Conservation (phyloP, 495 filamentous ascomycete species). For the Daldinia grandis region DNA sequence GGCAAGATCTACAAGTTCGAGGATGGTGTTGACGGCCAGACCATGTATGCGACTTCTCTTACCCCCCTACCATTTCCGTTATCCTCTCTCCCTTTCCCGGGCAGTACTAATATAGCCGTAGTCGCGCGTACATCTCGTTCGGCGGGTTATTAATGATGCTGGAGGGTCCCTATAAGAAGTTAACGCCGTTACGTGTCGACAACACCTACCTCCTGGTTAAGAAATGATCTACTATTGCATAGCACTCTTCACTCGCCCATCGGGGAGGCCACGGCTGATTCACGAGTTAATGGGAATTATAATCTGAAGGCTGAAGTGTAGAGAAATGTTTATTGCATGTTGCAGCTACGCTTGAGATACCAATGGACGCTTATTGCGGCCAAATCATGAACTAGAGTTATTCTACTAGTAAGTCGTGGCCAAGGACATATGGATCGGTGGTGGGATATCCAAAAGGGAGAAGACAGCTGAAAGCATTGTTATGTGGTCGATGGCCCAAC, state of each 20-base stretch:
- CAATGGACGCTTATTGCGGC: constrained; percentile 10
- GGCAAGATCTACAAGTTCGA: constrained; percentile 98
- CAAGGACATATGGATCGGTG: neutral
- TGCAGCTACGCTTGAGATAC: constrained; percentile 17
- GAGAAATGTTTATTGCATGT: constrained; percentile 14
- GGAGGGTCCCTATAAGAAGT: constrained; percentile 94
- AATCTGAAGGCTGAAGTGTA: constrained; percentile 1
- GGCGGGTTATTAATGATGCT: constrained; percentile 89
- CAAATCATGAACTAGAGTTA: constrained; percentile 19
- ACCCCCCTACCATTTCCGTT: neutral
- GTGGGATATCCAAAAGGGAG: neutral
- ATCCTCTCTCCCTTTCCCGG: neutral
- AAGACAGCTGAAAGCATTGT: neutral
- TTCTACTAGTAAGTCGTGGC: constrained; percentile 10
- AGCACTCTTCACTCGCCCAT: neutral
- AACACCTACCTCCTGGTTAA: constrained; percentile 93
- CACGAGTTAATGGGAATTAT: constrained; percentile 22
- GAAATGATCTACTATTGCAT: constrained; percentile 64
- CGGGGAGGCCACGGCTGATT: constrained; percentile 13
- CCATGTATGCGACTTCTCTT: constrained; percentile 71
- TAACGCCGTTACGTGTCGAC: constrained; percentile 88
- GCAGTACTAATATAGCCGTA: constrained; percentile 53
- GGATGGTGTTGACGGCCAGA: constrained; percentile 78
- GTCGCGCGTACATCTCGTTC: constrained; percentile 92
- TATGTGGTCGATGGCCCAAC: constrained; percentile 33